These are phyloP conservation scores for Blastocystis sp. DNA, from an alignment of 352 stramenopile genomes.

Conservation along the genomic window DNA sequence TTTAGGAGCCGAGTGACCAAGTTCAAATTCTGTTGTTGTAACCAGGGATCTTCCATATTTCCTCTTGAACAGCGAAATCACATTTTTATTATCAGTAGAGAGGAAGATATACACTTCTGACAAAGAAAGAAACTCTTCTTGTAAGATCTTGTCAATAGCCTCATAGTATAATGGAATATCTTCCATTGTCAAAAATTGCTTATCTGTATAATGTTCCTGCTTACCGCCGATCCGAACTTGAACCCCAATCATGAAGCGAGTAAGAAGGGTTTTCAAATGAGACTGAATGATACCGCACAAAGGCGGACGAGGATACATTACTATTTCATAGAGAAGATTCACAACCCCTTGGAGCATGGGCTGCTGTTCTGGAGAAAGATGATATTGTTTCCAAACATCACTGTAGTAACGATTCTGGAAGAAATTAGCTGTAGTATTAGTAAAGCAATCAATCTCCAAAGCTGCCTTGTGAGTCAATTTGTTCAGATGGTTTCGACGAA, in stretches of 20 bases:
- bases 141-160: neutral
- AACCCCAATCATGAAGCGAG: slow-evolving; percentile 3
- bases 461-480: neutral
- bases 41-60: neutral
- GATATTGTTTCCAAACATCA: neutral
- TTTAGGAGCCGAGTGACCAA: slow-evolving; percentile 27
- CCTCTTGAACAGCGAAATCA: neutral
- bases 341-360: neutral
- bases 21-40: slow-evolving; percentile 12
- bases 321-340: slow-evolving; percentile 26
- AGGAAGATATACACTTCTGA: slow-evolving; percentile 34
- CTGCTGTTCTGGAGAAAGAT: neutral
- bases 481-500: slow-evolving; percentile 27
- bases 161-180: neutral
- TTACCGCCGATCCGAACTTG: slow-evolving; percentile 30
- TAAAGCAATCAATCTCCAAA: slow-evolving; percentile 45
- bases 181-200: slow-evolving; percentile 29
- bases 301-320: slow-evolving; percentile 1
- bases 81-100: slow-evolving; percentile 2
- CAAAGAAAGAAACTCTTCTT: neutral
- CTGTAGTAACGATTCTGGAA: slow-evolving; percentile 1
- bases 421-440: slow-evolving; percentile 32
- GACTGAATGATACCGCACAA: neutral
- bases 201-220: neutral
- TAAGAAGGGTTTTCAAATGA: neutral